Evolutionary conservation across 2,329 filamentous ascomycete genomes (phyloP), one percentile per base, ranked within the genome.

Genomic region (Venturia carpophila): DNA sequence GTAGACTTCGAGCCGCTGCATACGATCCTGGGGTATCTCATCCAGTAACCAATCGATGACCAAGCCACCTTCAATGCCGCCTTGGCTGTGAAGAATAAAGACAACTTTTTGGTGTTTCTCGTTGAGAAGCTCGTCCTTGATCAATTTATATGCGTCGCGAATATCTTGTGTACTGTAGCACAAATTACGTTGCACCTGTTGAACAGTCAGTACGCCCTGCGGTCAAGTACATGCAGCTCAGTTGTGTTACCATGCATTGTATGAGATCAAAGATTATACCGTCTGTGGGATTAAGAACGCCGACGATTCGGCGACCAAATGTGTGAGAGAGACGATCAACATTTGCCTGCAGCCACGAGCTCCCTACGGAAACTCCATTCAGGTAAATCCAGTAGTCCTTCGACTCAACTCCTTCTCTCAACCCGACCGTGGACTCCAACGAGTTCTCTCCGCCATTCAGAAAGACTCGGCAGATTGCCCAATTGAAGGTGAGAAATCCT

Each of bases 331-430:
- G 78, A 1, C 87, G 83, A 72, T 92, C 84, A 67, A 92, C 77
- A 69, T 90, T 92, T 67, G 78, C 82, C 74, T 87, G 83, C 1
- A 73, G 66, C 71, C 71, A 73, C 60, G 71, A 68, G 45, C 69
- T 86, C 83, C 82, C 83, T 37, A 81, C 81, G 11, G 82, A 84
- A 34, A 92, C 84, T 0, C 90, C 90, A 70, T 92, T 92, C 63
- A 92, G 74, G 71, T 89, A 92, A 19, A 92, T 80, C 90, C 90
- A 93, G 70, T 87, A 83, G 75, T 92, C 89, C n/a, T 64, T 58
- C 79, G 78, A n/a, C 74, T 73, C 1, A 75, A 74, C 17, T 49
- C 24, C 37, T 49, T 41, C 60, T 39, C 47, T 24, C 1, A 85
- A 79, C 67, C 83, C 85, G 63, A 84, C 85, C 21, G 75, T 73